A percentile compares a stretch with the other conserved stretches of the same genome.
Conservation (phyloP, 1,284 basidiomycete genomes). For the Amylostereum areolatum region DNA sequence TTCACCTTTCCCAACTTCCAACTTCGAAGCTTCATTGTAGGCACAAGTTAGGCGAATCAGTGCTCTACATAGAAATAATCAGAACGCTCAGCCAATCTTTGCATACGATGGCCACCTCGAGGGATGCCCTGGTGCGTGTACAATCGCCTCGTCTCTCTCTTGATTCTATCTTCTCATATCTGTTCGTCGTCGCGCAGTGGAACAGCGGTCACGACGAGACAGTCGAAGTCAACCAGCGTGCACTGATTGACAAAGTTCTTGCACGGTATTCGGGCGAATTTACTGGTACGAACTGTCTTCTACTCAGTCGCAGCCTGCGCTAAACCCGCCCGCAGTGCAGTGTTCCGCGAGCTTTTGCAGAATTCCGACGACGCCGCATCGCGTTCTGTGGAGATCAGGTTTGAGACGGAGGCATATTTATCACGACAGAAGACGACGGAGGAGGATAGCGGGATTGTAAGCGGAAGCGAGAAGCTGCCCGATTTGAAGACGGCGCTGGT, state of each 20-base stretch:
- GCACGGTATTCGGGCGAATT: constrained; percentile 94
- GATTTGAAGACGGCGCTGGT: constrained; percentile 57
- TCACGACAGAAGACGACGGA: constrained; percentile 30
- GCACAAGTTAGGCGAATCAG: too few species aligned
- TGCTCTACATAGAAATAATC: too few species aligned
- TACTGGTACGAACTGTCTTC: constrained; percentile 44
- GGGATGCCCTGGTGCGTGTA: not conserved
- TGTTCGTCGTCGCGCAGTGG: constrained; percentile 42
- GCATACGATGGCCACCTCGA: not conserved
- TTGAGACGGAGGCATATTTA: constrained; percentile 60
- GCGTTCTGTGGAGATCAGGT: constrained; percentile 74
- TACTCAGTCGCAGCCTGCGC: not conserved
- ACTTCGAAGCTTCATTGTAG: too few species aligned
- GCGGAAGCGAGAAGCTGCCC: constrained; percentile 29
- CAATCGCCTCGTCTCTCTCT: too few species aligned
- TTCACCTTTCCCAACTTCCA: too few species aligned
- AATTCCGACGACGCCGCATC: constrained; percentile 95
- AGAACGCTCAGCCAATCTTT: too few species aligned
- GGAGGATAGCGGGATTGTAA: constrained; percentile 1
- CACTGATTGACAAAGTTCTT: constrained; percentile 89
- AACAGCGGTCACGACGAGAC: constrained; percentile 71
- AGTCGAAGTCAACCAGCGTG: constrained; percentile 93
- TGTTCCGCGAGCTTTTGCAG: constrained; percentile 88
- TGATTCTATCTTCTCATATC: not conserved
- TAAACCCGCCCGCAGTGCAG: constrained; percentile 25